phyloP scores from a whole-genome alignment of 1,284 basidiomycete genomes.

The Rhodotorula sp. region DNA sequence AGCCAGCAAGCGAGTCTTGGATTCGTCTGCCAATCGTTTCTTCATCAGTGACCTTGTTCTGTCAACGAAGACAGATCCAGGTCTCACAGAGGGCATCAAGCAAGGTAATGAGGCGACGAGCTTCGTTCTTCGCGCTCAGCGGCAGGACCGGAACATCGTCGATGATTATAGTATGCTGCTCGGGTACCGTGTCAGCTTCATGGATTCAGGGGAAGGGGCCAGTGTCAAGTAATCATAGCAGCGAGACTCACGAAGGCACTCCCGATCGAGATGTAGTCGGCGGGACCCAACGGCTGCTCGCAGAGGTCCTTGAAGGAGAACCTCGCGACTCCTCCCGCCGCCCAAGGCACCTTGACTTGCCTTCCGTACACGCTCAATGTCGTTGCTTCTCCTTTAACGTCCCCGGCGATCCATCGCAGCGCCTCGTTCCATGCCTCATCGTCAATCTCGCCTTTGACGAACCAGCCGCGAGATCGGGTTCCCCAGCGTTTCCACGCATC shows the following conservation, averaged over 20 bases:
- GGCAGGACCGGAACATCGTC: slow-evolving; percentile 61
- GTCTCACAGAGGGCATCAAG: slow-evolving; percentile 60
- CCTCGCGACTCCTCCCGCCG: slow-evolving; percentile 53
- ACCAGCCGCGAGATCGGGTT: slow-evolving; percentile 41
- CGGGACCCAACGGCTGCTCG: slow-evolving; percentile 64
- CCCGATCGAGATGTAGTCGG: slow-evolving; percentile 67
- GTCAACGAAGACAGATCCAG: background rate
- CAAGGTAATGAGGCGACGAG: slow-evolving; percentile 66
- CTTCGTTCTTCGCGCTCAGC: slow-evolving; percentile 65
- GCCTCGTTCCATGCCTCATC: slow-evolving; percentile 46
- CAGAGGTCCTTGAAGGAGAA: slow-evolving; percentile 65
- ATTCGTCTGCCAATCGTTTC: slow-evolving; percentile 32
- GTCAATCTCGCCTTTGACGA: slow-evolving; percentile 37
- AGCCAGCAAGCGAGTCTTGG: slow-evolving; percentile 42
- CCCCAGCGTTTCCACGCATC: slow-evolving; percentile 39
- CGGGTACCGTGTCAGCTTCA: no score
- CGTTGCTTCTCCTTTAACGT: slow-evolving; percentile 9
- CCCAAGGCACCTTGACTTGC: slow-evolving; percentile 56
- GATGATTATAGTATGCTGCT: slow-evolving; percentile 58
- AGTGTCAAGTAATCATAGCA: no score
- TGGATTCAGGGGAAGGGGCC: no score
- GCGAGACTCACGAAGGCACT: slow-evolving; percentile 31
- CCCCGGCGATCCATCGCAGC: slow-evolving; percentile 44
- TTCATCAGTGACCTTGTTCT: background rate
- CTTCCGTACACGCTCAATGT: slow-evolving; percentile 57